Evolutionary conservation across 2,329 filamentous ascomycete genomes (phyloP), one percentile per base, ranked within the genome.

Genomic region (Aspergillus ustus): DNA sequence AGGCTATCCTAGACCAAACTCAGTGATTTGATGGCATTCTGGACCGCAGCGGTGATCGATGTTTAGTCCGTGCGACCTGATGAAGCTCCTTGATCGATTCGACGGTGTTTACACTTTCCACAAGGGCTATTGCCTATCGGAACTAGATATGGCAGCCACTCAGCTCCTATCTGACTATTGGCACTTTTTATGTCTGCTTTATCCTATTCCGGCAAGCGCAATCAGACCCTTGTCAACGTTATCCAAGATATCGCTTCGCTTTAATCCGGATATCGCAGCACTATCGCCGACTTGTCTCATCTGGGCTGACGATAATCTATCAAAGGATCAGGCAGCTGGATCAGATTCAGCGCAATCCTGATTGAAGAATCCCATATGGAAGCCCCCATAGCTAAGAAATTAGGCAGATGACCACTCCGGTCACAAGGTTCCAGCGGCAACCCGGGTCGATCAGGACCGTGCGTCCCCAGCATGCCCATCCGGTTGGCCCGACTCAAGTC

Each of bases 371-470:
- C 19, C 17, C 22, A 44, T 20, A 17, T 15, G 8, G 19, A 20
- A 22, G 22, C 31, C 40, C n/a, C n/a, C 43, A 19, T n/a, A 44
- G n/a, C 25, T 11, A 20, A 28, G 17, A n/a, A 25, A 20, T n/a
- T 8, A 57, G 48, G 55, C 55, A 58, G 55, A 52, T 58, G 55
- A 58, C 55, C 55, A 28, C 17, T 8, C n/a, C 28, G 55, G 55
- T 58, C 55, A 58, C 50, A 40, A 52, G 55, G 37, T 15, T 48
- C 45, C 51, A 51, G 29, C 57, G 57, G 57, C 40, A 60, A 48
- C 48, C 55, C 48, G 57, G 57, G 57, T 58, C 57, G 57, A 60
- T 63, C 60, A 62, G 50, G 60, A 57, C 60, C 60, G 60, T 62
- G 60, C 60, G 54, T 57, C 11, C n/a, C 45, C 20, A 48, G 15